Evolutionary conservation across 345 rosid genomes (phyloP).

Genomic region (Syzygium aromaticum): DNA sequence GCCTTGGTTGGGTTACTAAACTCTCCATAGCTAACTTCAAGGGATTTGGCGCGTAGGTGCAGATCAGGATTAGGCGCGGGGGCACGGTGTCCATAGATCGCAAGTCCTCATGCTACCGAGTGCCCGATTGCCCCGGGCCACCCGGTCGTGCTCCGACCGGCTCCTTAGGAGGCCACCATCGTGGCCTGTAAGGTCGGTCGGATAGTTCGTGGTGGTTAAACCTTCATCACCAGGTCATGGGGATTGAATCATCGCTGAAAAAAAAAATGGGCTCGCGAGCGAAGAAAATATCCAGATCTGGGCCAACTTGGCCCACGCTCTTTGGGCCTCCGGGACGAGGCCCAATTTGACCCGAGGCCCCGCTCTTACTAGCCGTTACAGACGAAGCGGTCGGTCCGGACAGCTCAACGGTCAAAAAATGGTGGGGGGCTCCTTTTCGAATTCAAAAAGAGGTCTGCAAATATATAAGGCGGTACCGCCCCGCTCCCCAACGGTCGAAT

Average conservation of each 20-base stretch:
- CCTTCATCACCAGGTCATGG: neutral
- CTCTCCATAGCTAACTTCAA: neutral
- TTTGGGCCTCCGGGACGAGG: neutral
- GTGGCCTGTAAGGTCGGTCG: accelerated
- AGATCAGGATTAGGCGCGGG: neutral
- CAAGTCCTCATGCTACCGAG: neutral
- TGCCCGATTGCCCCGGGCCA: neutral
- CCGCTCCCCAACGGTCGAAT: neutral
- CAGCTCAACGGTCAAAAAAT: neutral
- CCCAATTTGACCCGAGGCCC: neutral
- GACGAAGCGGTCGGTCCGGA: neutral
- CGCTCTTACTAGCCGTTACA: neutral
- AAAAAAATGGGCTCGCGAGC: neutral
- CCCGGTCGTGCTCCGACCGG: neutral
- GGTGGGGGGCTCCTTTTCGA: neutral
- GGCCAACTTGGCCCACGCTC: neutral
- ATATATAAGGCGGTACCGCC: neutral
- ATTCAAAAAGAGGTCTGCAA: neutral
- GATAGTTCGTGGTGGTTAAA: neutral
- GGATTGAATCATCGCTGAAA: neutral
- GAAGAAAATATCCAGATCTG: neutral
- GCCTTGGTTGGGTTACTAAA: neutral
- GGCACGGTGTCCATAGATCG: neutral
- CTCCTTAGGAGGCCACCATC: neutral
- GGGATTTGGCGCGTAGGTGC: accelerated